Evolutionary conservation across 768 basidiomycete species (phyloP).

Genomic region (Amanita fuliginea): DNA sequence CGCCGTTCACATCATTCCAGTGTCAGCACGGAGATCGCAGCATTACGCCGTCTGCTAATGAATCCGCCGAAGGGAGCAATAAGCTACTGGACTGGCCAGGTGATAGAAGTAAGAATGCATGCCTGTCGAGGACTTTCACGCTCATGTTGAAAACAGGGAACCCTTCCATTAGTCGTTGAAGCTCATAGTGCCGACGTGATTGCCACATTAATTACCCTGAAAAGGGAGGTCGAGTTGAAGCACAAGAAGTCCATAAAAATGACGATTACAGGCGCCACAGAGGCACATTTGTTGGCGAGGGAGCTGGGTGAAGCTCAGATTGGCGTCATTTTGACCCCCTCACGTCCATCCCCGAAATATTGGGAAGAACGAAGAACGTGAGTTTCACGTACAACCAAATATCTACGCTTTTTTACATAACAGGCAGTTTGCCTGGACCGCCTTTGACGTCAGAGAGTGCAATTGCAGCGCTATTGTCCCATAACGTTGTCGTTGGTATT

Average conservation of each 20-base stretch:
- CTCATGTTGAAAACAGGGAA: conserved; percentile 30
- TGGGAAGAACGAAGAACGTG: conserved; percentile 70
- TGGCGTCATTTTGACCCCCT: conserved; percentile 38
- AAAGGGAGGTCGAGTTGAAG: conserved; percentile 44
- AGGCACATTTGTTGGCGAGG: conserved; percentile 60
- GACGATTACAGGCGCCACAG: conserved; percentile 55
- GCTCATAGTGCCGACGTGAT: conserved; percentile 76
- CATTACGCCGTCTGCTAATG: conserved; percentile 55
- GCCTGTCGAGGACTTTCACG: not conserved
- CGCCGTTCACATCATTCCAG: conserved; percentile 39
- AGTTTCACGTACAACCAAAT: conserved; percentile 12
- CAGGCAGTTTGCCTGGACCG: conserved; percentile 49
- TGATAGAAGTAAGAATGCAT: conserved; percentile 24
- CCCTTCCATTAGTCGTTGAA: conserved; percentile 65
- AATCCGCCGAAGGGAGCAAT: conserved; percentile 24
- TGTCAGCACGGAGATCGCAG: conserved; percentile 74
- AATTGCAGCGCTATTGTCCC: conserved; percentile 48
- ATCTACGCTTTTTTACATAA: conserved; percentile 9
- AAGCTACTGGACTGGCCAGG: conserved; percentile 35
- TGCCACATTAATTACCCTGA: conserved; percentile 61
- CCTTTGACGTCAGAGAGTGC: conserved; percentile 48
- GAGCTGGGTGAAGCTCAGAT: conserved; percentile 44
- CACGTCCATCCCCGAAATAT: conserved; percentile 55
- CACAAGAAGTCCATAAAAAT: conserved; percentile 35
- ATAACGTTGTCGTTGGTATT: conserved; percentile 66